Evolutionary conservation across 176 grass and related monocot genomes (phyloP).

Genomic region (Pharus latifolius): DNA sequence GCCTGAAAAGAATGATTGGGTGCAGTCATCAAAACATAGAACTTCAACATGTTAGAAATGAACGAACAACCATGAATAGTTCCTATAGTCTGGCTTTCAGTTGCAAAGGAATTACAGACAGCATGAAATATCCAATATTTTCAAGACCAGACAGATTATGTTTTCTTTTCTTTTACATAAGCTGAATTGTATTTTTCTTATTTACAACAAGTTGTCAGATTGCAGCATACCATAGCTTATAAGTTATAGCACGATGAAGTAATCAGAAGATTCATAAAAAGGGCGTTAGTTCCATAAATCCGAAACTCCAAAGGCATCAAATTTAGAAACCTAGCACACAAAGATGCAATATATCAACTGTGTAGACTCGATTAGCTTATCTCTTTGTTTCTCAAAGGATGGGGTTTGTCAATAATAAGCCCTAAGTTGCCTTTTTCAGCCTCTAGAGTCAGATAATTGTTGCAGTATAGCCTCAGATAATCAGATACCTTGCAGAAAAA

Average conservation of each 20-base stretch:
- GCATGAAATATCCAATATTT: not conserved
- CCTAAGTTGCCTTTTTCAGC: not conserved
- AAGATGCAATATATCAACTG: not conserved
- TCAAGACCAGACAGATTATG: not conserved
- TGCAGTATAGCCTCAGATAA: not conserved
- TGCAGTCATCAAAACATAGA: conserved; percentile 1
- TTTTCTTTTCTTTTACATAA: no score
- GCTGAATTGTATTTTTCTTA: no score
- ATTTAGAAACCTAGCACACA: not conserved
- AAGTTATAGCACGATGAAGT: no score
- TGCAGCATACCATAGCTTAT: not conserved
- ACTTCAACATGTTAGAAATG: not conserved
- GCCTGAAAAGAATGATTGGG: conserved; percentile 30
- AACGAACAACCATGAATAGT: not conserved
- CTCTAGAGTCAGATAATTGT: not conserved
- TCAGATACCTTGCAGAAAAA: no score
- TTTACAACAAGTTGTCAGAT: not conserved
- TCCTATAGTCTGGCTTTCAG: not conserved
- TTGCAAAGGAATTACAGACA: not conserved
- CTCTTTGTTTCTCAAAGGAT: not conserved
- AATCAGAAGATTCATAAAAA: not conserved
- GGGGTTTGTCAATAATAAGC: not conserved
- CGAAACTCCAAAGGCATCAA: not conserved
- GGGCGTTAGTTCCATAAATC: not conserved
- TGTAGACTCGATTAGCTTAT: not conserved